These are phyloP conservation scores for Oligophagozyma castellii DNA, from an alignment of 1,139 yeast species.

Conservation along the genomic window DNA sequence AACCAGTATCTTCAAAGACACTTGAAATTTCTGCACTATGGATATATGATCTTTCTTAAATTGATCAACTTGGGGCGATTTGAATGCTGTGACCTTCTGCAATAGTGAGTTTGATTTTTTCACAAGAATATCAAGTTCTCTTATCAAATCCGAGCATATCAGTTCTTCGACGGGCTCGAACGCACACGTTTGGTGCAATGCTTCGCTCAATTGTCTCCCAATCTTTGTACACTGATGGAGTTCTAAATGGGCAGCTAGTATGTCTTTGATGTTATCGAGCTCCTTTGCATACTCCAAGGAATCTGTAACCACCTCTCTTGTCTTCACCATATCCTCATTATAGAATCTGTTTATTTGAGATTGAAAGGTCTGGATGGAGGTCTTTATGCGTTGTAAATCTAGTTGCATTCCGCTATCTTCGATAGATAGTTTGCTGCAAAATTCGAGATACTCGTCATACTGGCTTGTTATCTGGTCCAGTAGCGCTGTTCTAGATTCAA, in stretches of 20 bases:
- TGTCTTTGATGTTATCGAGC: conserved; percentile 12
- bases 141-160: conserved; percentile 11
- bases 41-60: conserved; percentile 20
- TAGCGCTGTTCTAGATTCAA: conserved; percentile 13
- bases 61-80: conserved; percentile 19
- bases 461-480: conserved; percentile 15
- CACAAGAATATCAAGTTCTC: conserved; percentile 10
- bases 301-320: conserved; percentile 15
- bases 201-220: conserved; percentile 14
- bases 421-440: conserved; percentile 14
- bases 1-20: conserved; percentile 16
- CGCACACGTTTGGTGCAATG: conserved; percentile 18
- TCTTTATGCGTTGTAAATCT: conserved; percentile 13
- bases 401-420: conserved; percentile 12
- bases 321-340: conserved; percentile 11
- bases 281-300: conserved; percentile 18
- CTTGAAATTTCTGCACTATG: conserved; percentile 17
- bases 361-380: conserved; percentile 14
- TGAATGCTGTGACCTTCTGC: conserved; percentile 8
- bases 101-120: conserved; percentile 8
- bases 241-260: conserved; percentile 10
- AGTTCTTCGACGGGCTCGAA: conserved; percentile 12
- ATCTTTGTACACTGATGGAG: conserved; percentile 10
- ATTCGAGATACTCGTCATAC: conserved; percentile 16
- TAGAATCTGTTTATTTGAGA: conserved; percentile 11